Evolutionary conservation across 2,329 filamentous ascomycete genomes (phyloP).

Genomic region (Talaromyces rugulosus): DNA sequence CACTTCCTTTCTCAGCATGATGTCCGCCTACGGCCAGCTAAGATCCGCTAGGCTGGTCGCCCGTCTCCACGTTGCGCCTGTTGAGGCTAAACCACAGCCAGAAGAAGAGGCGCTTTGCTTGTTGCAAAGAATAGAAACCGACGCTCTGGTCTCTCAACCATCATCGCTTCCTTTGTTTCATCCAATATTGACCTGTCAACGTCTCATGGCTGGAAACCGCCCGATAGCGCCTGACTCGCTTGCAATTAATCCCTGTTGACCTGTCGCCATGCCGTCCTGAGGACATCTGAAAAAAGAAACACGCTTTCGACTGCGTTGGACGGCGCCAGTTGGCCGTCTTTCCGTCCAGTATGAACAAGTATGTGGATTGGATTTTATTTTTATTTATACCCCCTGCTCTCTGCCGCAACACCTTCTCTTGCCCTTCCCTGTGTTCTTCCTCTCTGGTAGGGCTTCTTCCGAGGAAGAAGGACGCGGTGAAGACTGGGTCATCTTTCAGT

Average conservation of each 20-base stretch:
- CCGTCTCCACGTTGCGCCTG: not conserved
- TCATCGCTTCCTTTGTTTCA: conserved; percentile 15
- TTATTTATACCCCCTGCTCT: not conserved
- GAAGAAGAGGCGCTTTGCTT: conserved; percentile 3
- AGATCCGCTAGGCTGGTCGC: not conserved
- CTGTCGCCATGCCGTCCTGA: not conserved
- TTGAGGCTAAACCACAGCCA: not conserved
- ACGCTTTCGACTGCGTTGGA: not conserved
- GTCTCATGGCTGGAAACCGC: not conserved
- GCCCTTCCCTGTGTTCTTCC: not conserved
- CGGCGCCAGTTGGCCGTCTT: not conserved
- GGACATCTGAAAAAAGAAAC: not conserved
- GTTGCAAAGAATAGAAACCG: conserved; percentile 28
- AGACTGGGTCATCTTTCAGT: not conserved
- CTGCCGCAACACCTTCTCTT: not conserved
- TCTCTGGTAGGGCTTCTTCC: not conserved
- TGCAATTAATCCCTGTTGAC: conserved; percentile 2
- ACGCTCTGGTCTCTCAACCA: conserved; percentile 2
- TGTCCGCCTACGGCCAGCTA: not conserved
- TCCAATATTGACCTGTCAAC: conserved; percentile 16
- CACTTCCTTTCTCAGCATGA: not conserved
- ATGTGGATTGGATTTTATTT: not conserved
- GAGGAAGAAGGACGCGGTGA: not conserved
- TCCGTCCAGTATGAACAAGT: not conserved
- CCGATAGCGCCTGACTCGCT: not conserved